Conservation (phyloP, 1,284 basidiomycete species). For the Ceratobasidium sp. region DNA sequence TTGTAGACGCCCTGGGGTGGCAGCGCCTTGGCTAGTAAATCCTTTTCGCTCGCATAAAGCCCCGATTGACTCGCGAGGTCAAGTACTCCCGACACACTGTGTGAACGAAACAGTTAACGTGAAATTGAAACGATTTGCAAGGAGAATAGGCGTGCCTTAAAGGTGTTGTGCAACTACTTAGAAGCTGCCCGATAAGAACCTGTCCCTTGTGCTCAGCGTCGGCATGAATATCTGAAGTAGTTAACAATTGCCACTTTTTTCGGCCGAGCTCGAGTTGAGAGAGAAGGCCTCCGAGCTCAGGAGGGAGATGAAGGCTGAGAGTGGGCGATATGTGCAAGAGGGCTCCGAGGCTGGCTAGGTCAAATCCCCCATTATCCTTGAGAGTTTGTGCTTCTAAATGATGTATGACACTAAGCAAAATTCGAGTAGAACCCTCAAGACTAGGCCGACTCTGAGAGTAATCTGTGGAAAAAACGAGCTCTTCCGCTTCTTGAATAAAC, state of each 20-base stretch:
- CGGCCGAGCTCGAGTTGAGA: background rate
- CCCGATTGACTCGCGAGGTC: slow-evolving; percentile 11
- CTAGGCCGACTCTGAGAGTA: background rate
- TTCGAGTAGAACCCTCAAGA: background rate
- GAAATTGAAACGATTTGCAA: background rate
- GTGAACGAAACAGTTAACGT: background rate
- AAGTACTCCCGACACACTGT: slow-evolving; percentile 16
- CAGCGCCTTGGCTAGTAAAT: slow-evolving; percentile 12
- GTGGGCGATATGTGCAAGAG: background rate
- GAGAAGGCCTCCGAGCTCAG: background rate
- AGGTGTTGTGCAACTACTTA: background rate
- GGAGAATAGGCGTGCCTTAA: slow-evolving; percentile 9
- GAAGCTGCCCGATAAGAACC: background rate
- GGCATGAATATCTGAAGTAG: background rate
- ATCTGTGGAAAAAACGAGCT: slow-evolving; percentile 1
- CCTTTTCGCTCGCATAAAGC: slow-evolving; percentile 25
- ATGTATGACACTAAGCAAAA: slow-evolving; percentile 4
- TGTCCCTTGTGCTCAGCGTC: background rate
- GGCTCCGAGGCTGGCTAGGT: background rate
- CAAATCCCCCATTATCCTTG: background rate
- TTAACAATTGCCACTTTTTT: background rate
- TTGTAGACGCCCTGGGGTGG: background rate
- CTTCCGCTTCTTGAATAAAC: slow-evolving; percentile 1
- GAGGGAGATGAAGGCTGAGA: background rate
- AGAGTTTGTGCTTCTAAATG: background rate